These are phyloP conservation scores for Stephania yunnanensis DNA, from an alignment of 164 flowering plant genomes.

Conservation along the genomic window DNA sequence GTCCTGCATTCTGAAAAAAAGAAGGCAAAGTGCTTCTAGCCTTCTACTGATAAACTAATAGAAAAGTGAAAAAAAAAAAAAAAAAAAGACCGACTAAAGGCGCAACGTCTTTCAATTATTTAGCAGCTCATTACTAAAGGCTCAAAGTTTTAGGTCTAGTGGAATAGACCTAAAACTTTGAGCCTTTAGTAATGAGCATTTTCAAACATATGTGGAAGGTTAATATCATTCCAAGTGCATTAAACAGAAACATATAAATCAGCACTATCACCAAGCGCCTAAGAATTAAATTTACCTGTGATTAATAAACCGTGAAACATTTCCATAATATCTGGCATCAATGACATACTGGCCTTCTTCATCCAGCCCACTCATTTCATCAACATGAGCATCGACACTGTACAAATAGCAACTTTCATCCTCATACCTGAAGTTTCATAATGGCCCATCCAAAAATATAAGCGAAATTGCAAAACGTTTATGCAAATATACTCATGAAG, in stretches of 20 bases:
- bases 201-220: not conserved
- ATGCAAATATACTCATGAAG: not conserved
- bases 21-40: not conserved
- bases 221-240: not conserved
- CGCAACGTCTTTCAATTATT: not conserved
- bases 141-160: not conserved
- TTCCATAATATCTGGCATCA: slow-evolving; percentile 85
- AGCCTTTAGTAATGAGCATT: too few relatives aligned
- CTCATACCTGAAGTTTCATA: slow-evolving; percentile 41
- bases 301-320: slow-evolving; percentile 87
- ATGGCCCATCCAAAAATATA: slow-evolving; percentile 2
- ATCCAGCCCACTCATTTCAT: slow-evolving; percentile 57
- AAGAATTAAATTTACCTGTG: slow-evolving; percentile 53
- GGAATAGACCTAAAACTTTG: too few relatives aligned
- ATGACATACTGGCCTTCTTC: slow-evolving; percentile 50
- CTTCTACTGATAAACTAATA: not conserved
- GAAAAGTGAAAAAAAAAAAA: not conserved
- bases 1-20: not conserved
- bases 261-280: not conserved
- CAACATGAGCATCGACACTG: slow-evolving; percentile 50
- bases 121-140: not conserved
- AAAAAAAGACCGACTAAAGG: not conserved
- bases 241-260: not conserved
- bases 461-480: not conserved
- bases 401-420: slow-evolving; percentile 59